Evolutionary conservation across 805 yeast species (phyloP), one percentile per base, ranked within the genome.

Genomic region (Saturnispora quitensis): DNA sequence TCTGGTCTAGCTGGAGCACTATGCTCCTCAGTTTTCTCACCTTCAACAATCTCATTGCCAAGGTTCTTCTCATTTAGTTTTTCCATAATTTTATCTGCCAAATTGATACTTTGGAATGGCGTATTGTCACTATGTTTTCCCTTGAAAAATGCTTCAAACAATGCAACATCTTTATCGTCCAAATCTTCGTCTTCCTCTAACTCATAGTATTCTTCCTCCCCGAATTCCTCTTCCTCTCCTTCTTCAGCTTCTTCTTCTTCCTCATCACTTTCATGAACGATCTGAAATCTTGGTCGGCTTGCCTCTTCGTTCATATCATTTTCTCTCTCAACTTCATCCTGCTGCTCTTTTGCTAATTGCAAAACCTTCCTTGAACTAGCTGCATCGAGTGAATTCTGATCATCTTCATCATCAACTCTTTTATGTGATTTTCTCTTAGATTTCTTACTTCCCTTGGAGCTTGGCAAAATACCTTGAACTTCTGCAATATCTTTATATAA

Each of bases 41-140:
- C 55, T 47, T 59, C 59, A 48, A 31, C 5, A 31, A 9, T 31
- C 13, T 66, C 68, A 45, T 59, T 56, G 38, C 65, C 68, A 18
- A 17, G 40, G 8, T 28, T 43, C 43, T 53, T 53, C 50, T 57
- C 56, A 60, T 82, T 81, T 51, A 91, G 81, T 56, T 89, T 86
- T 33, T 89, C 96, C 86, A 91, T 77, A 59, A 93, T 89, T 62
- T 89, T 89, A 67, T 93, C 99, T 25, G 97, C 97, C 60, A 93
- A 73, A 59, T 84, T 86, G 61, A 80, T 74, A 50, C 83, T 69
- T 35, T 78, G 76, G 46, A 65, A 63, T 22, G 69, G 64, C 9
- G 22, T 47, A 36, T 55, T 53, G 35, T 53, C 52, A 28, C 56
- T 55, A 28, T 53, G 55, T 42, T 55, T 53, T 4, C 55, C 55